Percentiles rank a stretch among this genome's conserved stretches.
Evolutionary conservation across 2,329 filamentous ascomycete genomes (phyloP).

Genomic region (Karstenula rhodostoma): DNA sequence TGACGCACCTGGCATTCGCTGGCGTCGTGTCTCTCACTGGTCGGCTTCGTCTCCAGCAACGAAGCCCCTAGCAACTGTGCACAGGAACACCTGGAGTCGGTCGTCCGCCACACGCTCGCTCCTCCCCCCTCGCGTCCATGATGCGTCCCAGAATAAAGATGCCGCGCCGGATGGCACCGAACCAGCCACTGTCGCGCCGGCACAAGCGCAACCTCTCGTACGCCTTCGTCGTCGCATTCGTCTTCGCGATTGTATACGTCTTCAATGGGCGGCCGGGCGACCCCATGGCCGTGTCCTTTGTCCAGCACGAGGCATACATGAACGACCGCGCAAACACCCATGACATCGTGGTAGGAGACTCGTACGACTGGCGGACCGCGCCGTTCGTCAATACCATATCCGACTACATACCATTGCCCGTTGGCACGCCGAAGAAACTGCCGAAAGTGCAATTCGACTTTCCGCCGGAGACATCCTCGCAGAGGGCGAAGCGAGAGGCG

Average conservation of each 20-base stretch:
- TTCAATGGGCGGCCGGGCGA: slow-evolving; percentile 41
- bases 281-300: slow-evolving; percentile 38
- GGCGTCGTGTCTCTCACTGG: not conserved
- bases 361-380: slow-evolving; percentile 53
- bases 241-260: slow-evolving; percentile 40
- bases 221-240: slow-evolving; percentile 30
- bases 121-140: slow-evolving; percentile 10
- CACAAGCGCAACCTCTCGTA: slow-evolving; percentile 40
- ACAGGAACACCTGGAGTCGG: not conserved
- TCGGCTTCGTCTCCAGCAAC: not conserved
- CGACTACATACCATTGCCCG: slow-evolving; percentile 49
- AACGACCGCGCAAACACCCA: slow-evolving; percentile 31
- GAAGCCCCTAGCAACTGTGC: slow-evolving; percentile 5
- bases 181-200: slow-evolving; percentile 40
- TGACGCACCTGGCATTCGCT: not conserved
- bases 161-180: slow-evolving; percentile 31
- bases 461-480: slow-evolving; percentile 40
- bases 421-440: slow-evolving; percentile 45
- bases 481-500: slow-evolving; percentile 38
- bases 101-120: not conserved
- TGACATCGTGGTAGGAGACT: slow-evolving; percentile 29
- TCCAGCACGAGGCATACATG: slow-evolving; percentile 43
- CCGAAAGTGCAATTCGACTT: slow-evolving; percentile 54
- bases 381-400: slow-evolving; percentile 50
- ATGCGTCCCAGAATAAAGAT: slow-evolving; percentile 43